A percentile compares a stretch with the other conserved stretches of the same genome.
Conservation (phyloP, 1,139 yeast species). For the Saccharomyces hybrid region DNA sequence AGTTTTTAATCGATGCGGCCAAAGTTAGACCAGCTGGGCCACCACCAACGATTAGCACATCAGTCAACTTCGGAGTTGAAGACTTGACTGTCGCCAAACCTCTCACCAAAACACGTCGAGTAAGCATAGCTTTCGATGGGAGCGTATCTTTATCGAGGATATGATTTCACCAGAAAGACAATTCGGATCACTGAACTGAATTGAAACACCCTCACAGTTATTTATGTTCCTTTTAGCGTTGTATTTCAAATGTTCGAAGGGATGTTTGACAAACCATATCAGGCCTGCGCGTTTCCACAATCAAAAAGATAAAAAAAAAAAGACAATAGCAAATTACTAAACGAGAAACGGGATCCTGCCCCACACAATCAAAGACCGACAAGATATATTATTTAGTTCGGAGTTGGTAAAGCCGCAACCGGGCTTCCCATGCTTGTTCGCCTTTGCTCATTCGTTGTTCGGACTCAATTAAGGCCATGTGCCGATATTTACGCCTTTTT, state of each 20-base stretch:
- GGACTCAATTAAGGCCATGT: too few relatives aligned
- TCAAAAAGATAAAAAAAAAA: neutral
- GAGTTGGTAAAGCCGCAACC: too few relatives aligned
- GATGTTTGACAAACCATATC: neutral
- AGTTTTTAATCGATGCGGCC: constrained; percentile 65
- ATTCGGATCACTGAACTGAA: neutral
- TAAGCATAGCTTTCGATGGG: neutral
- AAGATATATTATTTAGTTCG: too few relatives aligned
- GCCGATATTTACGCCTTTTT: too few relatives aligned
- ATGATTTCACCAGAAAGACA: neutral
- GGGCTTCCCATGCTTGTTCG: too few relatives aligned
- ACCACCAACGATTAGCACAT: constrained; percentile 88
- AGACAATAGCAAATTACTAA: neutral
- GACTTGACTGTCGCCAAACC: constrained; percentile 6
- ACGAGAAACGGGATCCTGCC: too few relatives aligned
- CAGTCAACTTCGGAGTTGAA: constrained; percentile 33
- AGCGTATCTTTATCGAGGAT: neutral
- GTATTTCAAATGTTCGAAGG: neutral
- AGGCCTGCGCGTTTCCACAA: neutral
- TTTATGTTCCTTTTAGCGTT: neutral
- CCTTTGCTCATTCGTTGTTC: too few relatives aligned
- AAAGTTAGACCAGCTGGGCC: constrained; percentile 96
- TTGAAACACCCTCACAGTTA: neutral
- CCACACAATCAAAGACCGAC: too few relatives aligned
- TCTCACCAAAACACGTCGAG: constrained; percentile 4